Conservation (phyloP, 768 basidiomycete species). For the Phanerochaete sordida region DNA sequence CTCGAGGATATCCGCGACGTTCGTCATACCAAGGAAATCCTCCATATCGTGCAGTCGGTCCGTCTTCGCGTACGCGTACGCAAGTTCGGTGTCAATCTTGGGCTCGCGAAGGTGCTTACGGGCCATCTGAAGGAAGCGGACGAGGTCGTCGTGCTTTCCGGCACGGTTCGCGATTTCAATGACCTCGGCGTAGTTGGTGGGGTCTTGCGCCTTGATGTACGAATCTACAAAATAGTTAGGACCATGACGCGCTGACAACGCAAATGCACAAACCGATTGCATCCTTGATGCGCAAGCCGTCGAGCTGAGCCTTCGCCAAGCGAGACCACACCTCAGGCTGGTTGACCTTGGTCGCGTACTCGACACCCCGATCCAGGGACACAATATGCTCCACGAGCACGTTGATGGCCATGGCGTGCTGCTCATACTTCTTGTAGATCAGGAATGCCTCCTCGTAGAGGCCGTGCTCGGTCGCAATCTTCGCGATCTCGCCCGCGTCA, state of each 20-base stretch:
- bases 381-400: conserved; percentile 98
- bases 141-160: conserved; percentile 90
- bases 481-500: conserved; percentile 90
- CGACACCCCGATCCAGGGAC: conserved; percentile 92
- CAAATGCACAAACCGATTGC: conserved; percentile 68
- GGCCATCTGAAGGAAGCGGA: conserved; percentile 97
- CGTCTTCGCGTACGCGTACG: conserved; percentile 97
- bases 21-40: conserved; percentile 97
- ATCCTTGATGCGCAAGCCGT: conserved; percentile 97
- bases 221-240: conserved; percentile 56
- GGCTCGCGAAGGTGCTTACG: conserved; percentile 96
- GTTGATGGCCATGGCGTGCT: conserved; percentile 94
- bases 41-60: conserved; percentile 99
- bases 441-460: conserved; percentile 95
- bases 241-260: neutral
- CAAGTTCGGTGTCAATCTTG: conserved; percentile 96
- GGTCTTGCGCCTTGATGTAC: conserved; percentile 96
- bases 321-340: conserved; percentile 96
- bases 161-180: conserved; percentile 95
- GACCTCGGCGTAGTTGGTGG: conserved; percentile 90
- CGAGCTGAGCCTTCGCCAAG: conserved; percentile 97
- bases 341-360: conserved; percentile 96
- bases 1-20: conserved; percentile 93
- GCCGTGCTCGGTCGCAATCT: conserved; percentile 94
- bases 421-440: conserved; percentile 96